Evolutionary conservation across 495 filamentous ascomycete species (phyloP), one percentile per base, ranked within the genome.

Genomic region (Penicillium dipodomyicola): DNA sequence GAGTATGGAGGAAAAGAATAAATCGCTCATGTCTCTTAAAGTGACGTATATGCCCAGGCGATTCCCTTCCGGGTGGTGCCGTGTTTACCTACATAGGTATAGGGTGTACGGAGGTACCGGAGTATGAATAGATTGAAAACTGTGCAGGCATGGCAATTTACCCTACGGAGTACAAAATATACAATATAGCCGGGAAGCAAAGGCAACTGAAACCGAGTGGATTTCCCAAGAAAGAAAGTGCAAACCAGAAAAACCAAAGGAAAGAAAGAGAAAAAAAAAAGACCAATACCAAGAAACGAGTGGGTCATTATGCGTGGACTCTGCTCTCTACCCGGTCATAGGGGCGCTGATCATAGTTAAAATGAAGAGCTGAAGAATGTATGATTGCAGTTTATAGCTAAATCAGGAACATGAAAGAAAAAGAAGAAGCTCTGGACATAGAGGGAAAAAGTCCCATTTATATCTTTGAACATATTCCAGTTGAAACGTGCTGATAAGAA

Each of bases 291-390:
- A 39, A 39, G 35, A 2, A 11, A 52, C 12, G 10, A 23, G 65
- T 67, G 65, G 65, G 65, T 56, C 63, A 51, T 25, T 14, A 47
- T 46, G 1, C 44, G 52, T 62, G 39, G 51, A 46, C 57, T 57
- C 54, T 57, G 48, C 56, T 52, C 45, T 48, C 62, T 33, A 58
- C 32, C 52, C 54, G 54, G 60, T 52, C 53, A 52, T 29, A 58
- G 35, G 40, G 15, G 49, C 45, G 61, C 54, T 58, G 61, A 65
- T 65, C 63, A 47, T 54, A n/a, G 27, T 8, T 35, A 17, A 52
- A 29, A 50, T 39, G 9, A 39, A 49, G 59, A 53, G 48, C 59
- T 59, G 51, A 11, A 29, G 40, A 35, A 11, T 32, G 41, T 49
- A n/a, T 40, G 43, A 48, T 17, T 54, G 41, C 41, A 54, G 20